phyloP scores from a whole-genome alignment of 352 stramenopile genomes.

The Phytopythium boreale region DNA sequence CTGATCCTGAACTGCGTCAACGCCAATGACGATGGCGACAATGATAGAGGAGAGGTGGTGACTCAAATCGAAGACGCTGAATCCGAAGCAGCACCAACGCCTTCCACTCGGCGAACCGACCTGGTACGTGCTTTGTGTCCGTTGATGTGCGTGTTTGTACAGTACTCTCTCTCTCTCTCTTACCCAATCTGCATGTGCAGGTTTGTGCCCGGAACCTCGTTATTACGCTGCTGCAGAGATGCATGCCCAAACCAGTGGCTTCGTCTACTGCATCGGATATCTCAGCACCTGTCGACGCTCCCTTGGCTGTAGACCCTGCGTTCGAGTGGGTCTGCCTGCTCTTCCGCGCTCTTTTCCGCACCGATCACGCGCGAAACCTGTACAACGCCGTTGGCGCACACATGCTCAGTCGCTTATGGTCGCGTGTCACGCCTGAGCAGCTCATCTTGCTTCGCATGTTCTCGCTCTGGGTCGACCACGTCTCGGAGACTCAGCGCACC shows the following conservation, averaged over 20 bases:
- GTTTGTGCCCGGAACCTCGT: conserved; percentile 64
- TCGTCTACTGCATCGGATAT: not conserved
- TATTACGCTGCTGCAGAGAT: conserved; percentile 76
- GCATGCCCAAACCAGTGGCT: conserved; percentile 36
- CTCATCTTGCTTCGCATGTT: conserved; percentile 80
- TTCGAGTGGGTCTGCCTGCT: conserved; percentile 80
- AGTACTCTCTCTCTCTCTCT: not conserved
- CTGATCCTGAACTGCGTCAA: conserved; percentile 74
- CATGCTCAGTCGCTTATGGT: conserved; percentile 79
- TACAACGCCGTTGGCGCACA: conserved; percentile 74
- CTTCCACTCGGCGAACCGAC: conserved; percentile 32
- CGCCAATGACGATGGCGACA: conserved; percentile 11
- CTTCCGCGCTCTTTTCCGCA: conserved; percentile 58
- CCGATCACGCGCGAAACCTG: conserved; percentile 42
- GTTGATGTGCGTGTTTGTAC: not conserved
- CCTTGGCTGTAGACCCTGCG: conserved; percentile 49
- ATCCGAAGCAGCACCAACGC: not conserved
- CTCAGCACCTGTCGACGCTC: not conserved
- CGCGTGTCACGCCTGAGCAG: conserved; percentile 75
- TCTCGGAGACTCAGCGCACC: conserved; percentile 10
- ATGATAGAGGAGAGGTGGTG: conserved; percentile 19
- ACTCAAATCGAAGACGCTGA: not conserved
- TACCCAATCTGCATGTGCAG: conserved; percentile 13
- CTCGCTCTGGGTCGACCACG: conserved; percentile 41
- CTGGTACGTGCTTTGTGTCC: conserved; percentile 31